Conservation (phyloP, 805 yeast genomes). For the Ogataea haglerorum region DNA sequence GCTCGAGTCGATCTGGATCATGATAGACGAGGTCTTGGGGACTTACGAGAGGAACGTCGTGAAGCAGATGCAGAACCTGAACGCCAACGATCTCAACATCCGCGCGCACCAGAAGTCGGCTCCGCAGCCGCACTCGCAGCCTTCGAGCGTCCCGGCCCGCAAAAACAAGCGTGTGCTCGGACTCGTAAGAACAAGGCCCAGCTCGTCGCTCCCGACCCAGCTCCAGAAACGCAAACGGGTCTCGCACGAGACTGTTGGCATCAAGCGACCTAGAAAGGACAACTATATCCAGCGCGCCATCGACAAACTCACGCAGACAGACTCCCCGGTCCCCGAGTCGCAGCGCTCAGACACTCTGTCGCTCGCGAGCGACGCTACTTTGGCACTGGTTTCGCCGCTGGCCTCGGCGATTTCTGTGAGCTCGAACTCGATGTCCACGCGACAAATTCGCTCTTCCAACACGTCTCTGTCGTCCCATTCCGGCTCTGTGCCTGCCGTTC, state of each 20-base stretch:
- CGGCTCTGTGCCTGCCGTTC: constrained; percentile 1
- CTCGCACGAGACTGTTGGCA: constrained; percentile 1
- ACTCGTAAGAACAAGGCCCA: constrained; percentile 13
- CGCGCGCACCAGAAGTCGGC: constrained; percentile 4
- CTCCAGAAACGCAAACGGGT: neutral
- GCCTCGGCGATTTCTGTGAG: constrained; percentile 7
- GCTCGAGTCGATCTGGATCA: constrained; percentile 25
- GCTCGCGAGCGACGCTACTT: constrained; percentile 8
- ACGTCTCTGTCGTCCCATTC: constrained; percentile 7
- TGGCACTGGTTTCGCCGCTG: constrained; percentile 9
- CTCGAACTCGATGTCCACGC: constrained; percentile 8
- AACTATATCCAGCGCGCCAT: constrained; percentile 7
- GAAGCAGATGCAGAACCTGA: constrained; percentile 11
- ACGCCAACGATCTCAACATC: constrained; percentile 16
- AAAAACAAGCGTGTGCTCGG: constrained; percentile 16
- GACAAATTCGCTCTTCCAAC: constrained; percentile 3
- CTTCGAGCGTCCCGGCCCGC: constrained; percentile 1
- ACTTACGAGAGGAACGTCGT: constrained; percentile 39
- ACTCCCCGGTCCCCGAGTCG: constrained; percentile 1
- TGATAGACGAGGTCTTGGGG: constrained; percentile 30
- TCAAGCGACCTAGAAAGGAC: constrained; percentile 6
- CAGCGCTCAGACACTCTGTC: constrained; percentile 9
- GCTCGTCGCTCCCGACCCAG: constrained; percentile 4
- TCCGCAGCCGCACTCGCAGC: constrained; percentile 3
- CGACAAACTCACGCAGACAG: constrained; percentile 5